Conservation (phyloP, 1,139 yeast species). For the Yamadazyma trypodendri region DNA sequence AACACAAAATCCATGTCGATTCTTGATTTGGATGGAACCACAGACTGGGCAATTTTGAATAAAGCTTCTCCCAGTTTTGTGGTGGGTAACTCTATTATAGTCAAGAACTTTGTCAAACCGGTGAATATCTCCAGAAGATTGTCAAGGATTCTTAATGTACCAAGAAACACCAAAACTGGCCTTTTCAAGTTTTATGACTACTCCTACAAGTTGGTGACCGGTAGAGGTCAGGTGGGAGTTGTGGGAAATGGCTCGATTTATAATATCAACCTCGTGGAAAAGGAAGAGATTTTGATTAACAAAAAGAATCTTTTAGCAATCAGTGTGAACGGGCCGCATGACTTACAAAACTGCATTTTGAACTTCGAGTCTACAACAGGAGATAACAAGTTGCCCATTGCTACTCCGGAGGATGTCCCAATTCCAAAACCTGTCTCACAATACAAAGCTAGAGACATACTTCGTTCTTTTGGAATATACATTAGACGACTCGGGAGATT, state of each 20-base stretch:
- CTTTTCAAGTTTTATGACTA: conserved; percentile 28
- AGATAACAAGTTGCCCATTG: not conserved
- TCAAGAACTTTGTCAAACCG: conserved; percentile 42
- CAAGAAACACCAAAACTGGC: conserved; percentile 33
- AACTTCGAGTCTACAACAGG: not conserved
- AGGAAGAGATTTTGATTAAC: conserved; percentile 51
- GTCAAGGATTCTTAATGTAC: conserved; percentile 17
- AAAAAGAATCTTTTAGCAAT: conserved; percentile 49
- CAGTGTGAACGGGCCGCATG: conserved; percentile 51
- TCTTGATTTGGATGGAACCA: conserved; percentile 52
- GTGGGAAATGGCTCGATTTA: conserved; percentile 59
- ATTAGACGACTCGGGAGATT: not conserved
- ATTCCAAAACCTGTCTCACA: not conserved
- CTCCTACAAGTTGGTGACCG: conserved; percentile 51
- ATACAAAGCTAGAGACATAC: not conserved
- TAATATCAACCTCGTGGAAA: conserved; percentile 41
- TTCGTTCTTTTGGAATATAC: not conserved
- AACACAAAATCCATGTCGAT: conserved; percentile 20
- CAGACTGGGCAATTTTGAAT: conserved; percentile 61
- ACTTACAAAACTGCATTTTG: conserved; percentile 35
- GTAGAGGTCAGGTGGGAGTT: conserved; percentile 60
- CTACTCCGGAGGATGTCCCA: no score
- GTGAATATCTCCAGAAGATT: conserved; percentile 34
- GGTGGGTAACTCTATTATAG: conserved; percentile 48
- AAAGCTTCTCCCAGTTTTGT: conserved; percentile 48